Evolutionary conservation across 2,329 filamentous ascomycete genomes (phyloP).

Genomic region (Stemphylium lycopersici): DNA sequence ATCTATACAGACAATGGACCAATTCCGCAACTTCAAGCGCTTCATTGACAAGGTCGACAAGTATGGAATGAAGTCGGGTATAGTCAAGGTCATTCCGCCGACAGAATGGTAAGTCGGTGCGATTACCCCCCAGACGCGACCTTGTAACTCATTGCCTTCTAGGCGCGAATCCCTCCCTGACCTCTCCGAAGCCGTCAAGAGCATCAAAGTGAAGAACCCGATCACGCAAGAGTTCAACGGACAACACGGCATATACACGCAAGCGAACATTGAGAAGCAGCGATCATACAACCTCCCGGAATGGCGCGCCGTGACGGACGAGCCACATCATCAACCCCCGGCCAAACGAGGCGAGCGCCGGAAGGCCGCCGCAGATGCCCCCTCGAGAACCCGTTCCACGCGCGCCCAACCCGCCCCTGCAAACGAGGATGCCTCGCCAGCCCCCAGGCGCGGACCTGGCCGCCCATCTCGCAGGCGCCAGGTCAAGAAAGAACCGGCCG

Average conservation of each 20-base stretch:
- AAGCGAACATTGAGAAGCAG: constrained; percentile 96
- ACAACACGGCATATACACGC: constrained; percentile 91
- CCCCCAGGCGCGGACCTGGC: constrained; percentile 57
- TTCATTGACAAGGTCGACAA: constrained; percentile 90
- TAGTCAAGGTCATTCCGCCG: constrained; percentile 93
- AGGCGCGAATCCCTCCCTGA: constrained; percentile 74
- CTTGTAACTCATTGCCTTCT: constrained; percentile 18
- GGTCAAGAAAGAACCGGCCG: constrained; percentile 29
- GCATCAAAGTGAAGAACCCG: constrained; percentile 91
- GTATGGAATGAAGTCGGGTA: constrained; percentile 97
- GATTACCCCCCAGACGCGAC: constrained; percentile 2
- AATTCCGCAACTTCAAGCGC: constrained; percentile 91
- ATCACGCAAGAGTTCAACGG: constrained; percentile 99
- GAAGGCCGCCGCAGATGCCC: constrained; percentile 50
- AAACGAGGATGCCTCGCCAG: constrained; percentile 45
- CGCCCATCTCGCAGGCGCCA: constrained; percentile 49
- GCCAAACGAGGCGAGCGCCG: constrained; percentile 84
- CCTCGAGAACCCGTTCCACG: constrained; percentile 42
- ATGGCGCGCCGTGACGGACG: constrained; percentile 91
- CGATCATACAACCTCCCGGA: constrained; percentile 95
- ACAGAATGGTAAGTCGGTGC: constrained; percentile 77
- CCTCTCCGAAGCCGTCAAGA: constrained; percentile 85
- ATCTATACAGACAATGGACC: constrained; percentile 72
- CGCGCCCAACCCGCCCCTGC: constrained; percentile 38
- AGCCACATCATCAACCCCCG: constrained; percentile 94